A percentile compares a stretch with the other conserved stretches of the same genome.
phyloP scores from a whole-genome alignment of 2,329 filamentous ascomycete species.

The Penicillium sp. region DNA sequence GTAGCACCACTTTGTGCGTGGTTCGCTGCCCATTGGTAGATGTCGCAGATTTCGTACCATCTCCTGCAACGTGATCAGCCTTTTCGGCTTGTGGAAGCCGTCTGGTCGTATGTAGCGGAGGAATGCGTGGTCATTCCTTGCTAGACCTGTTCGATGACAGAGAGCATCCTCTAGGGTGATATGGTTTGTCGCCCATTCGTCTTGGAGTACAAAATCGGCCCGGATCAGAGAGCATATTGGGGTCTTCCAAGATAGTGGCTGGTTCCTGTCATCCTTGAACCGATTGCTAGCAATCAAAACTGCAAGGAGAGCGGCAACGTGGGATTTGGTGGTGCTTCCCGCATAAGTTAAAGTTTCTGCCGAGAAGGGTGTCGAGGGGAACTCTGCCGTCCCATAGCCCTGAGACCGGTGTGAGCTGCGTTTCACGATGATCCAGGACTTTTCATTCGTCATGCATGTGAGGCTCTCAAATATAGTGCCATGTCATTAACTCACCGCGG shows the following conservation, averaged over 20 bases:
- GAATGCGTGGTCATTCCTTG: conserved; percentile 26
- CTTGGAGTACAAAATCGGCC: conserved; percentile 32
- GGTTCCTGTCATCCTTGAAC: conserved; percentile 10
- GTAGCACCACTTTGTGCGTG: conserved; percentile 52
- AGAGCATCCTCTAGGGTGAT: conserved; percentile 35
- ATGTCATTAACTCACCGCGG: conserved; percentile 5
- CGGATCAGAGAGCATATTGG: conserved; percentile 38
- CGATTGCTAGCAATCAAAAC: conserved; percentile 38
- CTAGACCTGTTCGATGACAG: conserved; percentile 35
- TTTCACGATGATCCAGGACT: not conserved
- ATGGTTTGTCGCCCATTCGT: conserved; percentile 25
- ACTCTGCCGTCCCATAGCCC: conserved; percentile 44
- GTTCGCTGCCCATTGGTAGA: conserved; percentile 43
- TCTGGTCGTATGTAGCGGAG: conserved; percentile 8
- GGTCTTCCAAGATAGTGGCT: conserved; percentile 37
- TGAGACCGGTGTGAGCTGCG: conserved; percentile 17
- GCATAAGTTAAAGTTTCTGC: conserved; percentile 57
- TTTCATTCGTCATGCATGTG: not conserved
- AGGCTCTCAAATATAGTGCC: not conserved
- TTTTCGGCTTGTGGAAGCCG: not conserved
- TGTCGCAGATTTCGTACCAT: conserved; percentile 47
- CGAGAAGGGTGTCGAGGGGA: conserved; percentile 44
- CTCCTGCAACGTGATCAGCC: conserved; percentile 33
- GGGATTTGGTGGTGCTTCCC: conserved; percentile 60
- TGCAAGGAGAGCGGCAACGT: conserved; percentile 54